Evolutionary conservation across 306 rosid genomes (phyloP), one percentile per base, ranked within the genome.

Genomic region (Cucurbita argyrosperma): DNA sequence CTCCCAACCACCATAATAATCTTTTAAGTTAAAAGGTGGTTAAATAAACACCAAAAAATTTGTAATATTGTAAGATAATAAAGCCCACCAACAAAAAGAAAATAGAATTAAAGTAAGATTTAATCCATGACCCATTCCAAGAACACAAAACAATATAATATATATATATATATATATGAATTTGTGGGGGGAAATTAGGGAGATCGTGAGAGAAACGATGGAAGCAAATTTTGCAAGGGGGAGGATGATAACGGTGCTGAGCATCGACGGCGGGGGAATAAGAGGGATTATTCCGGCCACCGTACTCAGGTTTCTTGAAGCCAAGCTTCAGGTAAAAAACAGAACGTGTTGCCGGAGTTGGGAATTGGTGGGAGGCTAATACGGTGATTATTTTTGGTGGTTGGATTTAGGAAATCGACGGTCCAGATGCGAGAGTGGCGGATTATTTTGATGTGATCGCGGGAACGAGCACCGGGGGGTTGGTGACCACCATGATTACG

Each of bases 181-280:
- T 60, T 35, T 30, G 64, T 30, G 37, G 18, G 3, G 4, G 5
- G 5, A 13, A 6, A 54, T 54, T 54, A 57, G 38, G 13, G 4
- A 63, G 40, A 63, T 30, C 69, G 14, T 8, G 8, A 63, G 39
- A 26, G 8, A 37, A 7, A 4, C 3, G 30, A 80, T 71, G 85
- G 55, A 59, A 21, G 53, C 47, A 15, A 39, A 47, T 45, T 46
- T 75, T 23, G 71, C 21, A 1, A 79, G 72, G 62, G 71, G 79
- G 19, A 73, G 66, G 70, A 69, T 52, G 78, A 26, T 81, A 54
- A 81, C 88, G n/a, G 83, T 84, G 49, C 45, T 84, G 51, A 84
- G 88, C 75, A 84, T 84, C 12, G 88, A 84, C 46, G 88, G 88
- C 23, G 85, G 88, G 11, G 88, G 88, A 35, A 39, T 79, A 11